These are phyloP conservation scores for Amauroascus niger DNA, from an alignment of 2,329 filamentous ascomycete species.

Conservation along the genomic window DNA sequence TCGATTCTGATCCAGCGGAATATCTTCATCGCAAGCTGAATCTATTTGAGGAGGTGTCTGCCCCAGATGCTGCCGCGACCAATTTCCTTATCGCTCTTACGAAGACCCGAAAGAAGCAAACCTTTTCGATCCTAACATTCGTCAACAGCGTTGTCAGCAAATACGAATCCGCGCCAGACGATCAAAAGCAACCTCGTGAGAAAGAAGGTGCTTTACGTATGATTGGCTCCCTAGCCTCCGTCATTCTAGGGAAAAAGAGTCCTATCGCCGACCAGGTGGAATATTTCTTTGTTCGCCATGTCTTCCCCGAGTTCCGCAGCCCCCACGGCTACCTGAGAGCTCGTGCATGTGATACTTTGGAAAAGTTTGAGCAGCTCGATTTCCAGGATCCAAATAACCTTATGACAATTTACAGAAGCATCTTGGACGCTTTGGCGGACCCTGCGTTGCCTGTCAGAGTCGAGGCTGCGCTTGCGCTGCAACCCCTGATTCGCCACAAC, in stretches of 20 bases:
- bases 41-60: conserved; percentile 93
- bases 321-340: conserved; percentile 85
- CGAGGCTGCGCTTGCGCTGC: conserved; percentile 83
- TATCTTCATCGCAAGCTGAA: conserved; percentile 96
- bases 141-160: conserved; percentile 91
- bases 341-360: conserved; percentile 89
- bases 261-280: conserved; percentile 96
- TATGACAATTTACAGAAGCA: conserved; percentile 90
- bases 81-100: conserved; percentile 94
- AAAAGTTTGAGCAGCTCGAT: conserved; percentile 95
- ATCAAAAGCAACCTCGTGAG: conserved; percentile 84
- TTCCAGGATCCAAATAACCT: conserved; percentile 96
- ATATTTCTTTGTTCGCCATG: conserved; percentile 95
- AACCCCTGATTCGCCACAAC: conserved; percentile 91
- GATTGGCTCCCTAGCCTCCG: conserved; percentile 89
- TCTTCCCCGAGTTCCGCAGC: conserved; percentile 96
- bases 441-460: conserved; percentile 86
- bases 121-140: conserved; percentile 86
- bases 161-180: conserved; percentile 74
- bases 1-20: conserved; percentile 88
- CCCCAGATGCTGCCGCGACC: conserved; percentile 88
- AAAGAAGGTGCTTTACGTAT: conserved; percentile 95
- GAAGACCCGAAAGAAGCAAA: conserved; percentile 90
- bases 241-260: conserved; percentile 95
- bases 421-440: conserved; percentile 94